Evolutionary conservation across 495 filamentous ascomycete genomes (phyloP).

Genomic region (Acidomyces sp.): DNA sequence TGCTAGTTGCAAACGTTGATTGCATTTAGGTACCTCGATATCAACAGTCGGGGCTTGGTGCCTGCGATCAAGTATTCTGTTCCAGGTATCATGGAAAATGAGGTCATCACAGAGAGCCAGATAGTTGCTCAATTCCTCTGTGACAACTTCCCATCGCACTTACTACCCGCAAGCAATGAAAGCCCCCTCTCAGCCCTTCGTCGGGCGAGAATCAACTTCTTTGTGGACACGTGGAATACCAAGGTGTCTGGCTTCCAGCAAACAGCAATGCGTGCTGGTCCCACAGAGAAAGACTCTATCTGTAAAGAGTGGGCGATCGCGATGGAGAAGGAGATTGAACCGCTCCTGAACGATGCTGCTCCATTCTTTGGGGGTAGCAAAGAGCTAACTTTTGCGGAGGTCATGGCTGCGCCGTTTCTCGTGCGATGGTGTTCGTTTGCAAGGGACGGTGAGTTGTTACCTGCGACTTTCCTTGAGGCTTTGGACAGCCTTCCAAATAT

Average conservation of each 20-base stretch:
- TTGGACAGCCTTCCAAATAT: slow-evolving; percentile 48
- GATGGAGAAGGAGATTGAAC: slow-evolving; percentile 63
- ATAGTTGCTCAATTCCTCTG: slow-evolving; percentile 69
- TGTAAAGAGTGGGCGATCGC: slow-evolving; percentile 36
- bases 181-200: slow-evolving; percentile 32
- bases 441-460: slow-evolving; percentile 37
- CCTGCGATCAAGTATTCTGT: slow-evolving; percentile 53
- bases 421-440: slow-evolving; percentile 42
- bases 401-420: slow-evolving; percentile 53
- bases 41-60: slow-evolving; percentile 78
- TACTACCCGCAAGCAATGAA: slow-evolving; percentile 38
- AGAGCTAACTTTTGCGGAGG: slow-evolving; percentile 66
- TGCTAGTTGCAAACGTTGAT: too few species aligned
- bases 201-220: slow-evolving; percentile 61
- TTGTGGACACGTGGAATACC: slow-evolving; percentile 58
- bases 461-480: slow-evolving; percentile 35
- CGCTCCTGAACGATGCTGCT: slow-evolving; percentile 47
- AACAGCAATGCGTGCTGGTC: slow-evolving; percentile 29
- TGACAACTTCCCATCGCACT: slow-evolving; percentile 40
- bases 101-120: slow-evolving; percentile 59
- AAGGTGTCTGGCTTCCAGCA: slow-evolving; percentile 44
- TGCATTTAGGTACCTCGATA: too few species aligned
- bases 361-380: slow-evolving; percentile 76
- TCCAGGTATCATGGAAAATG: slow-evolving; percentile 32
- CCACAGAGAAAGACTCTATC: slow-evolving; percentile 31